Evolutionary conservation across 306 rosid genomes (phyloP).

Genomic region (Herpetospermum pedunculosum): DNA sequence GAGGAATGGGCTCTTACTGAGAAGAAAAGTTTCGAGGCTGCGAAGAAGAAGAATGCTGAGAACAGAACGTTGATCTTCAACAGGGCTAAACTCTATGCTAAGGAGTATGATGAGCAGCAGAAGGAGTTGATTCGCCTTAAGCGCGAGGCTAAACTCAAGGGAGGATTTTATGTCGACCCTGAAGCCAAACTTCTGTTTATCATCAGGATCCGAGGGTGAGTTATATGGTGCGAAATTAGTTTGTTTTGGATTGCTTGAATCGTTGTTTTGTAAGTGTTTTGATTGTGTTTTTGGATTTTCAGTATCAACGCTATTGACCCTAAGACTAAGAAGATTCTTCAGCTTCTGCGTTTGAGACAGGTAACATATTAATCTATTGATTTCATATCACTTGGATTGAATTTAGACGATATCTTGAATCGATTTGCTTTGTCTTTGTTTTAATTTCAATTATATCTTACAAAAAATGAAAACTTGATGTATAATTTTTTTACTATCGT

Average conservation of each 20-base stretch:
- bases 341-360: constrained; percentile 88
- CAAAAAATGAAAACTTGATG: not conserved
- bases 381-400: not conserved
- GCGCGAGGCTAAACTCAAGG: constrained; percentile 84
- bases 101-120: constrained; percentile 59
- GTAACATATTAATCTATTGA: constrained; percentile 10
- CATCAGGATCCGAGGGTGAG: constrained; percentile 79
- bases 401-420: not conserved
- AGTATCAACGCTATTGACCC: constrained; percentile 93
- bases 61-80: constrained; percentile 53
- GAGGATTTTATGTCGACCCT: constrained; percentile 92
- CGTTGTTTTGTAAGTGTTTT: not conserved
- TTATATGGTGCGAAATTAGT: not conserved
- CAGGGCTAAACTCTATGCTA: constrained; percentile 53
- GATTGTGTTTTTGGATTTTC: constrained; percentile 10
- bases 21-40: constrained; percentile 34
- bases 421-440: not conserved
- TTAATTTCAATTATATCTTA: not conserved
- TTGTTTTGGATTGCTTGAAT: not conserved
- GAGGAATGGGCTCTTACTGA: constrained; percentile 74
- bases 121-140: constrained; percentile 53
- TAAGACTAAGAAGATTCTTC: constrained; percentile 62
- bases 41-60: constrained; percentile 51
- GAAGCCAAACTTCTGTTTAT: constrained; percentile 82
- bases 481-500: not conserved